Base-by-base conservation (phyloP, 2,329 filamentous ascomycete species). In the Penicillium sp. region DNA sequence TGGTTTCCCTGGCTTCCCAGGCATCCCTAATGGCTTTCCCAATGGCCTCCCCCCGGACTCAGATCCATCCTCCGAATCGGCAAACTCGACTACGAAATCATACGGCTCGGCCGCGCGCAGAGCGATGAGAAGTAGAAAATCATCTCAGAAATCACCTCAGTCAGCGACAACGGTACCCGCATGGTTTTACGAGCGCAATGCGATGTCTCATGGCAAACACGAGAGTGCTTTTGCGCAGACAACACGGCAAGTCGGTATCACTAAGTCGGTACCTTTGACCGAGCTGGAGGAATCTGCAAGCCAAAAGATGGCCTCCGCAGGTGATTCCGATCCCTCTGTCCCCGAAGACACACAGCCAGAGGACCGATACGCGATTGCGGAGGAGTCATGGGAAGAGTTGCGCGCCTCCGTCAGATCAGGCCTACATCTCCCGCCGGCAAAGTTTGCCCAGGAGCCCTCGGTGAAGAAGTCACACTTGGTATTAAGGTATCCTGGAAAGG, bases 401-500 rank as follows among this genome's bases (percentile, higher is more conserved):
- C 69, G 75, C 11, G 76, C 81, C 14, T 78, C 77, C 14, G 72
- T 83, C 43, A 78, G 76, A 56, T 80, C 81, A 36, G 81, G 80
- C 18, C 69, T 86, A 55, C 75, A 62, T 55, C 67, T 76, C 52
- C 76, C 74, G 22, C 63, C 72, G 7, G 55, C 65, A 10, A 70
- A 73, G 39, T 76, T 74, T 54, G 68, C 74, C 47, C 75, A 77
- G 47, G 75, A 76, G n/a, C 79, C 80, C 44, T 74, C 79, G 2
- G 73, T 76, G 22, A 69, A 73, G 29, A 84, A 83, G 59, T 80
- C 83, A 3, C 82, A 87, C 59, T 71, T 86, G 16, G 76, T 83
- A 5, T 72, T 88, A 11, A 81, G 85, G 53, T 86, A 85, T 58
- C 83, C 85, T 1, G 78, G 79, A 24, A 77, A 81, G 40, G 81